Percentiles rank a stretch among this genome's conserved stretches.
phyloP scores from a whole-genome alignment of 2,329 filamentous ascomycete genomes.

The Aaosphaeria pasadenensis region DNA sequence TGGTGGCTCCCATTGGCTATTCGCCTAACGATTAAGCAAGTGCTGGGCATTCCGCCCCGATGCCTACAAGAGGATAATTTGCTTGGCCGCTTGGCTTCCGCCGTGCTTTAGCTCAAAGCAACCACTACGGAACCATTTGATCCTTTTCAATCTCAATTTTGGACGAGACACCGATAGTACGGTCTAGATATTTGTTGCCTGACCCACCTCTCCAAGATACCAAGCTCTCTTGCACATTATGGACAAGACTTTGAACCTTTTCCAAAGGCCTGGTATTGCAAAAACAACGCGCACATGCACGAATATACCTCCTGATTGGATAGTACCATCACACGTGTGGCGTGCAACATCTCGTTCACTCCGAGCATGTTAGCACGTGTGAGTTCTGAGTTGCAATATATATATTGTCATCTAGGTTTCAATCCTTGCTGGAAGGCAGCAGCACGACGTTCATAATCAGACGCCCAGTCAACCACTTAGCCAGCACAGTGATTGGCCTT shows the following conservation, averaged over 20 bases:
- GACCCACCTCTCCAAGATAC: background rate
- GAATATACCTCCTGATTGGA: background rate
- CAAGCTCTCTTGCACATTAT: background rate
- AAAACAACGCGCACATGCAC: background rate
- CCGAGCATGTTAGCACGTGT: background rate
- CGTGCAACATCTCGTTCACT: background rate
- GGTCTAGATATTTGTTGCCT: background rate
- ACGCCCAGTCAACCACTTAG: slow-evolving; percentile 5
- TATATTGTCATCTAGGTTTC: background rate
- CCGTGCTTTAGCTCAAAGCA: too few relatives aligned
- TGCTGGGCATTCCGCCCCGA: too few relatives aligned
- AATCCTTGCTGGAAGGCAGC: background rate
- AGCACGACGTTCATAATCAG: background rate
- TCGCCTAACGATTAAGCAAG: background rate
- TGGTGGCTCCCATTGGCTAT: background rate
- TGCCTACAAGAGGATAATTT: too few relatives aligned
- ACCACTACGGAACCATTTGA: too few relatives aligned
- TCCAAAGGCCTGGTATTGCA: background rate
- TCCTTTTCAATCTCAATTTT: too few relatives aligned
- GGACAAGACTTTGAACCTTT: background rate
- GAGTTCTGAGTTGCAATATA: background rate
- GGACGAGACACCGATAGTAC: too few relatives aligned
- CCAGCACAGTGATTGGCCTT: slow-evolving; percentile 7
- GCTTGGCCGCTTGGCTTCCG: too few relatives aligned
- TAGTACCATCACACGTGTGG: background rate